Evolutionary conservation across 2,329 filamentous ascomycete species (phyloP).

Genomic region (Paecilomyces fulvus): DNA sequence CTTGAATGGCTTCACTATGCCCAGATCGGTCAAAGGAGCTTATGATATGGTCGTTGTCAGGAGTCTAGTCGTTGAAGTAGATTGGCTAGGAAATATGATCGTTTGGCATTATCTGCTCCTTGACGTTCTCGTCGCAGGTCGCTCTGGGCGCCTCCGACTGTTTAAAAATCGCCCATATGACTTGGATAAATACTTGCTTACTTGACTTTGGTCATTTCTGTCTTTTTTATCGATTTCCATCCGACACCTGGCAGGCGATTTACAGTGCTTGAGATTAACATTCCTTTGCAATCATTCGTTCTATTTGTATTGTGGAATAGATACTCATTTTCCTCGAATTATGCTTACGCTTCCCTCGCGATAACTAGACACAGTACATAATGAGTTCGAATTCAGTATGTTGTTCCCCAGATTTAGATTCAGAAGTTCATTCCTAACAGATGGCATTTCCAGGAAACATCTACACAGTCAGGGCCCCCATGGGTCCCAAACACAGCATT

Average conservation of each 20-base stretch:
- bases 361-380: not conserved
- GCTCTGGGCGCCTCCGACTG: not conserved
- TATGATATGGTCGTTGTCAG: not conserved
- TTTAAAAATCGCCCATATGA: not conserved
- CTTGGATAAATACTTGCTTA: too few relatives aligned
- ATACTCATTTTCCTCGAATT: not conserved
- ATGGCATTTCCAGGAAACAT: not conserved
- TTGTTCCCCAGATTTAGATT: not conserved
- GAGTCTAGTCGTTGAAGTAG: not conserved
- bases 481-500: conserved; percentile 23
- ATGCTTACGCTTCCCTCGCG: not conserved
- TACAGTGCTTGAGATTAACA: not conserved
- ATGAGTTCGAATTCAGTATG: not conserved
- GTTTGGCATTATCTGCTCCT: too few relatives aligned
- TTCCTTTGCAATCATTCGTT: not conserved
- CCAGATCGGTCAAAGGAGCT: not conserved
- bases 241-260: not conserved
- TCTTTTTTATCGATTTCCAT: not conserved
- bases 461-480: conserved; percentile 11
- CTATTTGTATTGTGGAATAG: not conserved
- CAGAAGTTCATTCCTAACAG: not conserved
- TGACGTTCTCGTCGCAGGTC: not conserved
- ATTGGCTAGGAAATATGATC: not conserved
- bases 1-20: not conserved
- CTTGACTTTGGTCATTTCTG: not conserved